These are phyloP conservation scores for Polygonum aviculare DNA, from an alignment of 148 eudicot species.

Conservation along the genomic window DNA sequence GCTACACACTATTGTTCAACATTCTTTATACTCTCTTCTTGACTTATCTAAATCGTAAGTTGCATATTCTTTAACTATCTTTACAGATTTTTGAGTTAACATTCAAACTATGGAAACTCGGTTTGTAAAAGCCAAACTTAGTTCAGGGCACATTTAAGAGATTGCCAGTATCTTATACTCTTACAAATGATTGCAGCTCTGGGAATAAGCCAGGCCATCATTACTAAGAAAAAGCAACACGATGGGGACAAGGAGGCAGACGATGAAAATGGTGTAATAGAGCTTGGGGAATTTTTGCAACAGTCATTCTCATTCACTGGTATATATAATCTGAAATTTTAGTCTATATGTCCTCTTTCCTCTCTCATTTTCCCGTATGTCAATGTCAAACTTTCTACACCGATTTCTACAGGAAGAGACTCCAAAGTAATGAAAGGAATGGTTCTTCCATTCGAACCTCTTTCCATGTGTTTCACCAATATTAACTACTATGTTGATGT, in stretches of 20 bases:
- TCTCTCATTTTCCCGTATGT: constrained; percentile 5
- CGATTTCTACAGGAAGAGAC: constrained; percentile 43
- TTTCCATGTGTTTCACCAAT: constrained; percentile 81
- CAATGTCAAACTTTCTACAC: not conserved
- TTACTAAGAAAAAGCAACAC: constrained; percentile 28
- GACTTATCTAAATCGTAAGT: constrained; percentile 90
- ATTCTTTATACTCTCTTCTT: constrained; percentile 70
- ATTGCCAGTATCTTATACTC: not conserved
- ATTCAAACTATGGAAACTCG: not conserved
- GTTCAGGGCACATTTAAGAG: not conserved
- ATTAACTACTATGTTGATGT: constrained; percentile 75
- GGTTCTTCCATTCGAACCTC: constrained; percentile 97
- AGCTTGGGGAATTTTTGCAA: constrained; percentile 56
- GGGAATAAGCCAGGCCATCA: constrained; percentile 56
- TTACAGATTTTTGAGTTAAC: not conserved
- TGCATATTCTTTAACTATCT: constrained; percentile 8
- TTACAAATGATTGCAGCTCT: constrained; percentile 44
- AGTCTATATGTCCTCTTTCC: not conserved
- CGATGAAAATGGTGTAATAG: constrained; percentile 24
- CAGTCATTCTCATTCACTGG: constrained; percentile 81
- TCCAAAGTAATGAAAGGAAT: constrained; percentile 47
- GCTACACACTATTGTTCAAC: constrained; percentile 70
- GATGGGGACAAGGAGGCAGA: constrained; percentile 24
- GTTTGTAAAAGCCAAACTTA: not conserved
- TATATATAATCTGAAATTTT: constrained; percentile 18